Conservation (phyloP, 352 stramenopile genomes). For the Globisporangium irregulare region DNA sequence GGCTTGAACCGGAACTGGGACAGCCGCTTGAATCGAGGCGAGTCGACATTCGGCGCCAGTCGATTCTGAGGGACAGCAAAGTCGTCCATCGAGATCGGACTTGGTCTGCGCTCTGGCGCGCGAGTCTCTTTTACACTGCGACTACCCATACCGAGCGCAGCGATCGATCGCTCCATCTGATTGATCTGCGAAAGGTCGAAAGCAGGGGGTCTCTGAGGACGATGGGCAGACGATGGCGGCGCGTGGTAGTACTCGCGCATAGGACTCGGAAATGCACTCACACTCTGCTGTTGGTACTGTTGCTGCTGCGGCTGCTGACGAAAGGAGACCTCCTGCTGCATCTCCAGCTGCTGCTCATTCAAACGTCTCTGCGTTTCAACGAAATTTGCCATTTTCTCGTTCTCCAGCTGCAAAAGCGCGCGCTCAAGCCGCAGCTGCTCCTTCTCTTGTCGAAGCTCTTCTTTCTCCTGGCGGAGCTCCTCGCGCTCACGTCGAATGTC, state of each 20-base stretch:
- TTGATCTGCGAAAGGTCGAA: constrained; percentile 21
- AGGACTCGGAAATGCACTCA: neutral
- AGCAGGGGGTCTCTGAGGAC: constrained; percentile 7
- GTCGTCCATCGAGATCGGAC: constrained; percentile 67
- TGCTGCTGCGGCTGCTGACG: constrained; percentile 22
- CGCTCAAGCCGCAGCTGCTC: constrained; percentile 73
- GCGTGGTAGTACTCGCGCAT: constrained; percentile 4
- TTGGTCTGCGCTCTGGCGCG: constrained; percentile 26
- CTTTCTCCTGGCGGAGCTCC: constrained; percentile 66
- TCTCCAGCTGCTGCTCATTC: constrained; percentile 50
- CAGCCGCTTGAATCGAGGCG: constrained; percentile 42
- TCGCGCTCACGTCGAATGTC: constrained; percentile 74
- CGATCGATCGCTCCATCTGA: constrained; percentile 17
- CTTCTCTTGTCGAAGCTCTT: constrained; percentile 63
- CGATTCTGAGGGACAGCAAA: constrained; percentile 39
- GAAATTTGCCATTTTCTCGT: constrained; percentile 64
- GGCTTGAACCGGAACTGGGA: constrained; percentile 26
- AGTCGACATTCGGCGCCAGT: constrained; percentile 25
- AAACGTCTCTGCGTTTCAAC: constrained; percentile 59
- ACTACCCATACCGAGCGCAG: constrained; percentile 10
- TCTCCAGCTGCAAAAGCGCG: constrained; percentile 65
- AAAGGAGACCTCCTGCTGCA: constrained; percentile 16
- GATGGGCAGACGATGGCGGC: neutral
- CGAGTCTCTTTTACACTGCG: constrained; percentile 14
- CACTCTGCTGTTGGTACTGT: constrained; percentile 7